phyloP scores from a whole-genome alignment of 1,139 yeast species.

The Sugiyamaella xylanicola region DNA sequence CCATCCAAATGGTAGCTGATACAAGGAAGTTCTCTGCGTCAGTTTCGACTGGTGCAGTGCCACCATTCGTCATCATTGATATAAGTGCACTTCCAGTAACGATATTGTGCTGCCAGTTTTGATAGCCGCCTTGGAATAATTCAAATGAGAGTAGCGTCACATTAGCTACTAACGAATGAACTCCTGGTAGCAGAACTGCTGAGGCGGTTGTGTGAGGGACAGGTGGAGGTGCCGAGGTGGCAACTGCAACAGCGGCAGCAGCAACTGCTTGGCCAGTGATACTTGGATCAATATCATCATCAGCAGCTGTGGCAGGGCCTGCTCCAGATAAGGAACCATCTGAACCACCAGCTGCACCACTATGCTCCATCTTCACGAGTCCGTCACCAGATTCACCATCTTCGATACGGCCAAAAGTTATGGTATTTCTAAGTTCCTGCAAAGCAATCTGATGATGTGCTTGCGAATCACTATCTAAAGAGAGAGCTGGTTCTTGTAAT shows the following conservation, averaged over 20 bases:
- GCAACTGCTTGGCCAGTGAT: slow-evolving; percentile 7
- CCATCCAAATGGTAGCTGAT: slow-evolving; percentile 24
- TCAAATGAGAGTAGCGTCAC: slow-evolving; percentile 25
- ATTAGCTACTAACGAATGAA: slow-evolving; percentile 23
- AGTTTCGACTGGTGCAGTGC: not conserved
- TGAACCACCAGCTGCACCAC: not conserved
- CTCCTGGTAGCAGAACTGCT: not conserved
- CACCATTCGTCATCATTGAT: slow-evolving; percentile 17
- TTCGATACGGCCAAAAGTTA: slow-evolving; percentile 10
- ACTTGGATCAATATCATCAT: slow-evolving; percentile 11
- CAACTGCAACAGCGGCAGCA: not conserved
- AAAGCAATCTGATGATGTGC: slow-evolving; percentile 22
- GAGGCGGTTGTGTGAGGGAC: not conserved
- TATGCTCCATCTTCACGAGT: not conserved
- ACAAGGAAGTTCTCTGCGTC: slow-evolving; percentile 22
- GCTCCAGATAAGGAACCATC: not conserved
- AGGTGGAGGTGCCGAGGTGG: not conserved
- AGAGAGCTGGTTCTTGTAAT: not conserved
- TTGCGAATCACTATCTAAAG: slow-evolving; percentile 19
- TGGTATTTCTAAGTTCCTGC: slow-evolving; percentile 23
- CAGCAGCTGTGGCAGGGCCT: not conserved
- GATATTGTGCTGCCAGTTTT: slow-evolving; percentile 25
- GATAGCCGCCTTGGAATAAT: slow-evolving; percentile 24
- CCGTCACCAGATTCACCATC: not conserved
- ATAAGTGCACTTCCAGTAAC: slow-evolving; percentile 22